A percentile compares a stretch with the other conserved stretches of the same genome.
Evolutionary conservation across 257 asterid species (phyloP).

Genomic region (Solanum medicagineum): DNA sequence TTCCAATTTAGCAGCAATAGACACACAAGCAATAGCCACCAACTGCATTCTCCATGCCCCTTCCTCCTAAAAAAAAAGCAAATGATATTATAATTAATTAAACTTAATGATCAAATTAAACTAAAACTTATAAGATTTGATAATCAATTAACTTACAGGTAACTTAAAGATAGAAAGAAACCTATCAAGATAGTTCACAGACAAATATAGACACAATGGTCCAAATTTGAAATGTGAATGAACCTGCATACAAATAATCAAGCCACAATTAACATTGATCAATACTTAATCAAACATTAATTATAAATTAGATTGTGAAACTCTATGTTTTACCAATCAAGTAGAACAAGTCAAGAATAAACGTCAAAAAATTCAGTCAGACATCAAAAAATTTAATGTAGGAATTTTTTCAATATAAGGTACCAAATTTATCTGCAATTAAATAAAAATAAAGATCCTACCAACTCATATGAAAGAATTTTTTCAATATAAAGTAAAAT

Average conservation of each 20-base stretch:
- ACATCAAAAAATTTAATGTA: conserved; percentile 1
- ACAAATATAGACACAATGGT: conserved; percentile 22
- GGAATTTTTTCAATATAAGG: neutral
- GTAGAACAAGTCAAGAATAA: conserved; percentile 1
- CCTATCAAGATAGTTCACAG: conserved; percentile 33
- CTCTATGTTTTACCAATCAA: neutral
- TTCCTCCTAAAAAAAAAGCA: conserved; percentile 6
- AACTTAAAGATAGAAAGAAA: conserved; percentile 23
- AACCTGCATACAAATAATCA: conserved; percentile 11
- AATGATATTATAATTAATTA: neutral
- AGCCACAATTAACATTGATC: neutral
- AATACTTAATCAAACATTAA: neutral
- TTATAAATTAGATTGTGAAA: neutral
- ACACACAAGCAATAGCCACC: conserved; percentile 26
- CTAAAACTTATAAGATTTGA: neutral
- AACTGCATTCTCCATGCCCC: conserved; percentile 25
- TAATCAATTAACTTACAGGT: conserved; percentile 18
- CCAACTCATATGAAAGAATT: conserved; percentile 4
- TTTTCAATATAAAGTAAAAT: neutral
- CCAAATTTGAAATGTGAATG: conserved; percentile 27
- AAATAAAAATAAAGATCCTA: neutral
- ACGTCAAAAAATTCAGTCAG: conserved; percentile 6
- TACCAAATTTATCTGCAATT: neutral
- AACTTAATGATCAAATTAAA: neutral
- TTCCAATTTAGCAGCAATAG: conserved; percentile 39